Conservation (phyloP, 1,284 basidiomycete genomes). For the Chondrostereum purpureum region DNA sequence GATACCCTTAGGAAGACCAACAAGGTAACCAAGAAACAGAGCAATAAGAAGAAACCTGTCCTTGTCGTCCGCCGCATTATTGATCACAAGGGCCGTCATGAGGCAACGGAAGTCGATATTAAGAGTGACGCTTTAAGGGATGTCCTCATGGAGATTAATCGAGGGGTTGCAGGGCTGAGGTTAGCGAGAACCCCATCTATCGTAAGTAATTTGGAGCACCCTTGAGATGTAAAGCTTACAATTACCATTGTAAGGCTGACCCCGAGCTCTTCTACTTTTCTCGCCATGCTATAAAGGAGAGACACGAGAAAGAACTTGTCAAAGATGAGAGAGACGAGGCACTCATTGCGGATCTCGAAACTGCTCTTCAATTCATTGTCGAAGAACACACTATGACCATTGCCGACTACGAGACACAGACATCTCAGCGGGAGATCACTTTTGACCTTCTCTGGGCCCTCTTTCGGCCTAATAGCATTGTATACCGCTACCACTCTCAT, state of each 20-base stretch:
- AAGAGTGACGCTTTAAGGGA: conserved; percentile 15
- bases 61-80: conserved; percentile 19
- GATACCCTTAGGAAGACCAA: conserved; percentile 18
- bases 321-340: conserved; percentile 9
- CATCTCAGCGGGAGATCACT: conserved; percentile 15
- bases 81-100: conserved; percentile 15
- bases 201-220: conserved; percentile 5
- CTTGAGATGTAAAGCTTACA: background rate
- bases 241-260: conserved; percentile 6
- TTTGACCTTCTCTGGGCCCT: conserved; percentile 24
- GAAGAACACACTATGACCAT: conserved; percentile 15
- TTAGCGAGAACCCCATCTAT: conserved; percentile 8
- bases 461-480: conserved; percentile 20
- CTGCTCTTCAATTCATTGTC: conserved; percentile 15
- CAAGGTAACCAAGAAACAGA: conserved; percentile 14
- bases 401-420: conserved; percentile 11
- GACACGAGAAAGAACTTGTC: conserved; percentile 12
- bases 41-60: conserved; percentile 16
- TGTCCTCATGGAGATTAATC: conserved; percentile 17
- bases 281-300: conserved; percentile 5
- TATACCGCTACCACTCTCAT: conserved; percentile 16
- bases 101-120: conserved; percentile 17
- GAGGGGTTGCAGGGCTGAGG: conserved; percentile 12
- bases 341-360: conserved; percentile 16
- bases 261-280: conserved; percentile 12